Percentiles rank a stretch among this genome's conserved stretches.
These are phyloP conservation scores for Didymella arachidicola DNA, from an alignment of 2,329 filamentous ascomycete genomes.

Conservation along the genomic window DNA sequence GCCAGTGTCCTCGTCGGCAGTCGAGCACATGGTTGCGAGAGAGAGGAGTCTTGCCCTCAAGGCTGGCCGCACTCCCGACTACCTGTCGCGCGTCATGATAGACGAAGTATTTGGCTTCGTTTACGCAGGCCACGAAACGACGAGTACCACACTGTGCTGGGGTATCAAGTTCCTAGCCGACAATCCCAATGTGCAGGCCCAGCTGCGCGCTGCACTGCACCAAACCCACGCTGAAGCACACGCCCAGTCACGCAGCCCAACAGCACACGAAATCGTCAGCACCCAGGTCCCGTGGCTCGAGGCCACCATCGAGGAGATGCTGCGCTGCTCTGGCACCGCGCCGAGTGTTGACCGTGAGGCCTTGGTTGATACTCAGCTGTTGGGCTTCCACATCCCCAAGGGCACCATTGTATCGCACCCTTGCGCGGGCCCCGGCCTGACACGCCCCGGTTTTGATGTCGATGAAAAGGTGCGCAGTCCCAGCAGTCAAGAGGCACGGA, in stretches of 20 bases:
- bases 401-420: conserved; percentile 49
- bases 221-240: conserved; percentile 33
- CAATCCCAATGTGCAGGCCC: conserved; percentile 46
- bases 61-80: conserved; percentile 9
- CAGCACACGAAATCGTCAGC: conserved; percentile 42
- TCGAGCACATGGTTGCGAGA: conserved; percentile 25
- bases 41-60: conserved; percentile 19
- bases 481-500: conserved; percentile 34
- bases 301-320: conserved; percentile 53
- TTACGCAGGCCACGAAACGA: conserved; percentile 58
- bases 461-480: conserved; percentile 42
- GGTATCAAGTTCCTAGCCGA: conserved; percentile 51
- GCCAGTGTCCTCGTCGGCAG: neutral
- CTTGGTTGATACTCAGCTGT: conserved; percentile 50
- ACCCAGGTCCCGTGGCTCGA: conserved; percentile 54
- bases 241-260: conserved; percentile 32
- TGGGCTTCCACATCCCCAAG: conserved; percentile 53
- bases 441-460: conserved; percentile 24
- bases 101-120: conserved; percentile 43
- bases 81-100: conserved; percentile 16
- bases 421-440: conserved; percentile 25
- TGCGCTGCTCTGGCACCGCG: conserved; percentile 45
- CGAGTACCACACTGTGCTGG: conserved; percentile 54
- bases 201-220: conserved; percentile 44
- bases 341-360: conserved; percentile 40